Base-by-base conservation (phyloP, 2,329 filamentous ascomycete genomes). In the Sporothrix euskadiensis region DNA sequence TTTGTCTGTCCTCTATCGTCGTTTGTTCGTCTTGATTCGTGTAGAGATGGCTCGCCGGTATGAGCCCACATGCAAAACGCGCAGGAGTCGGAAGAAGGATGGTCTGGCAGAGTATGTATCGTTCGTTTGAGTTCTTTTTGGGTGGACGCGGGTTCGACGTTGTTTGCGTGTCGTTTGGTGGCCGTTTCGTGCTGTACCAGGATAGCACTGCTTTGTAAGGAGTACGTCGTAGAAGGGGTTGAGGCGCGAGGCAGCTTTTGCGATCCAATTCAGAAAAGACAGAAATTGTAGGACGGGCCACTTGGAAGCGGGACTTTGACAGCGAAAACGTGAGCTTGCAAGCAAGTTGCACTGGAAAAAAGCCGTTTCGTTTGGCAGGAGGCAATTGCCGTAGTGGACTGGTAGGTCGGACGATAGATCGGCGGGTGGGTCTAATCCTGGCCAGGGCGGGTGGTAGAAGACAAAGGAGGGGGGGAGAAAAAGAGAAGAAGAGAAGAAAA, bases 401-500 rank as follows among this genome's bases (percentile, higher is more conserved):
- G 65, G 56, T 41, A 47, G 49, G 49, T 61, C 72, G 72, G 59
- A 52, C 41, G 59, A 73, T 63, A 59, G 73, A 63, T 73, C 59
- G 69, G 69, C 61, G 72, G 54, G 69, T 68, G 59, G 73, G 72
- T 52, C 59, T 52, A 59, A 41, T 44, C 54, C 59, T 52, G 66
- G 66, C 26, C 4, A 4, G 54, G 12, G 35, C 12, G 71, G n/a
- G 30, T 44, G 66, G 14, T 26, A 73, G 30, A 65, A 44, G 63
- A 69, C 26, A 39, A 44, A 30, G 9, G 19, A 41, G 35, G 7
- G 4, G 32, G 35, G 16, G 1, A 4, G n/a, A n/a, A n/a, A n/a
- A n/a, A n/a, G n/a, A 44, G 19, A 65, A 16, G 26, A 39, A 44
- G 9, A 4, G 10, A 41, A n/a, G 9, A 9, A 19, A 19, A 19